These are phyloP conservation scores for Hemerocallis citrina DNA, from an alignment of 106 monocot species.

Conservation along the genomic window DNA sequence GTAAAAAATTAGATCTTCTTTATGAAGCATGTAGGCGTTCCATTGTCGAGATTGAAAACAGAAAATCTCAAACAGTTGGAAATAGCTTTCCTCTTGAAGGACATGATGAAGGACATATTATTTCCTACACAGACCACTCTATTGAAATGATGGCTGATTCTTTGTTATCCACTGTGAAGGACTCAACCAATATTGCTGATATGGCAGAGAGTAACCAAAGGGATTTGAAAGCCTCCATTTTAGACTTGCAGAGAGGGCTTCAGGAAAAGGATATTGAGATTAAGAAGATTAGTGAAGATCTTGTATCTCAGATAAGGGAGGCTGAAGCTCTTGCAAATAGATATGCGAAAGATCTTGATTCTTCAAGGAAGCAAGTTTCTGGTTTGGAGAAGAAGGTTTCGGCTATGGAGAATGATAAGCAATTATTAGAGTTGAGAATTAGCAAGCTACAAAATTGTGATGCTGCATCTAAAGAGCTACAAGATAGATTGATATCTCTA, in stretches of 20 bases:
- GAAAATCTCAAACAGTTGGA: slow-evolving; percentile 21
- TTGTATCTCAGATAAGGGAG: slow-evolving; percentile 78
- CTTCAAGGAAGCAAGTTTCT: slow-evolving; percentile 32
- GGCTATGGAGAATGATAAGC: slow-evolving; percentile 36
- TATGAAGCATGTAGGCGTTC: slow-evolving; percentile 64
- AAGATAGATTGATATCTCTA: slow-evolving; percentile 46
- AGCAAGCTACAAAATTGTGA: slow-evolving; percentile 40
- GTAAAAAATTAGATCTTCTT: slow-evolving; percentile 38
- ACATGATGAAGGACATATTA: slow-evolving; percentile 6
- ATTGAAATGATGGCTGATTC: slow-evolving; percentile 37
- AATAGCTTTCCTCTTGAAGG: slow-evolving; percentile 9
- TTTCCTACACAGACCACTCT: slow-evolving; percentile 25
- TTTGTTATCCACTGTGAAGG: slow-evolving; percentile 38
- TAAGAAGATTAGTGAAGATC: slow-evolving; percentile 48
- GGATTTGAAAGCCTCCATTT: slow-evolving; percentile 44
- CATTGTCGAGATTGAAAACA: slow-evolving; percentile 41
- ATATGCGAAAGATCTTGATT: slow-evolving; percentile 49
- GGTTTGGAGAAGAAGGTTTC: slow-evolving; percentile 49
- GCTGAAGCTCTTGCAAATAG: slow-evolving; percentile 50
- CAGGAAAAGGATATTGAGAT: slow-evolving; percentile 75
- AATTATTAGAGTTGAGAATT: slow-evolving; percentile 28
- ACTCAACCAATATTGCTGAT: slow-evolving; percentile 15
- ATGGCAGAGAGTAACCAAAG: slow-evolving; percentile 22
- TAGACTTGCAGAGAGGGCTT: slow-evolving; percentile 65
- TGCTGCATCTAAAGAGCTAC: slow-evolving; percentile 33